These are phyloP conservation scores for Exophiala phaeomuriformis DNA, from an alignment of 2,329 filamentous ascomycete species.

Conservation along the genomic window DNA sequence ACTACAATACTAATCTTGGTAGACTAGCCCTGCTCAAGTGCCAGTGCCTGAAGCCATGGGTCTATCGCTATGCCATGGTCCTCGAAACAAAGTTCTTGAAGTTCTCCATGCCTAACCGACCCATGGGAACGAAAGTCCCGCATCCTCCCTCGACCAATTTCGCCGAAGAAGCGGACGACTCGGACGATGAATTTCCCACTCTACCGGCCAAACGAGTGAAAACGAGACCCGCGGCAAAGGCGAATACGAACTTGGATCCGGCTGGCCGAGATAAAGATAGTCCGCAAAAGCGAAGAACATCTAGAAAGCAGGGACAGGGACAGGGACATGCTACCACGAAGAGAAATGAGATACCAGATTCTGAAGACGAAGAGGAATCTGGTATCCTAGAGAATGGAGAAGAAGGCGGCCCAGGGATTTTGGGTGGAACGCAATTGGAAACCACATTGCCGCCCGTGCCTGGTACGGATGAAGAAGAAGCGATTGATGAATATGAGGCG, in stretches of 20 bases:
- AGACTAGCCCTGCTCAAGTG: not conserved
- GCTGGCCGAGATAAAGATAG: not conserved
- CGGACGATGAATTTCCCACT: slow-evolving; percentile 27
- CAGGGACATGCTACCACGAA: no score
- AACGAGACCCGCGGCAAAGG: not conserved
- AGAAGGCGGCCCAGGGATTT: slow-evolving; percentile 28
- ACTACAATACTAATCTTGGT: no score
- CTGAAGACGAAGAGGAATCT: no score
- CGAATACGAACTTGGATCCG: no score
- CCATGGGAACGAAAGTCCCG: slow-evolving; percentile 27
- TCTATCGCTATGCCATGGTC: slow-evolving; percentile 9
- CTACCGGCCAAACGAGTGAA: slow-evolving; percentile 28
- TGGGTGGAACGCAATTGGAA: slow-evolving; percentile 59
- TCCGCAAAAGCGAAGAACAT: slow-evolving; percentile 14
- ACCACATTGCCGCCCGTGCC: slow-evolving; percentile 59
- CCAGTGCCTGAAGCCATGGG: not conserved
- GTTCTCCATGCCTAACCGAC: slow-evolving; percentile 24
- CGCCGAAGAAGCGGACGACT: slow-evolving; percentile 6
- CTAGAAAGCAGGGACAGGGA: slow-evolving; percentile 10
- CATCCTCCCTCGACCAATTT: slow-evolving; percentile 30
- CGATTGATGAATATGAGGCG: slow-evolving; percentile 72
- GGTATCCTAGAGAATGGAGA: slow-evolving; percentile 29
- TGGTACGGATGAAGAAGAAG: slow-evolving; percentile 58
- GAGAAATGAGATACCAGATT: slow-evolving; percentile 34
- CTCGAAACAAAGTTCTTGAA: slow-evolving; percentile 11